Percentiles rank a stretch among this genome's conserved stretches.
Conservation (phyloP, 1,284 basidiomycete genomes). For the Polyporus tsugae region DNA sequence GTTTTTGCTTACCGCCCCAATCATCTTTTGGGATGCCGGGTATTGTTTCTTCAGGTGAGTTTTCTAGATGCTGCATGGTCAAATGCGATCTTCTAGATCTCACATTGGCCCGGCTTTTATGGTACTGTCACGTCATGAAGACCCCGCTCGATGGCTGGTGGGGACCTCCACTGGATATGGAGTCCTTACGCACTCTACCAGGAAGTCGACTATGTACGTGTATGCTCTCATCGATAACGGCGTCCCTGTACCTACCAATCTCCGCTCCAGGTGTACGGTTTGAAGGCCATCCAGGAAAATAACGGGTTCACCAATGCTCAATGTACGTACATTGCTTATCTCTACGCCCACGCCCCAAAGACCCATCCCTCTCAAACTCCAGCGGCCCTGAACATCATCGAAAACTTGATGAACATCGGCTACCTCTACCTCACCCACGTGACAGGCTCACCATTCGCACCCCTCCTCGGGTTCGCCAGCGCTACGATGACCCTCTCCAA, state of each 20-base stretch:
- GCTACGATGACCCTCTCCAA: slow-evolving; percentile 85
- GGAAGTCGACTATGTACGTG: slow-evolving; percentile 68
- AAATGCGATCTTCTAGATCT: not conserved
- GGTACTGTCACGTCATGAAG: slow-evolving; percentile 40
- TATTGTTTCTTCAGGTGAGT: slow-evolving; percentile 78
- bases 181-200: slow-evolving; percentile 82
- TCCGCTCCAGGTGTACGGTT: slow-evolving; percentile 71
- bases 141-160: slow-evolving; percentile 75
- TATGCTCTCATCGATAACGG: not conserved
- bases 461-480: slow-evolving; percentile 79
- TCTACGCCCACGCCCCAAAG: not conserved
- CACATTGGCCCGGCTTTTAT: not conserved
- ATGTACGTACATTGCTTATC: slow-evolving; percentile 53
- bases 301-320: slow-evolving; percentile 92
- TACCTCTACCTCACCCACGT: slow-evolving; percentile 83
- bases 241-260: not conserved
- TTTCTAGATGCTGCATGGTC: not conserved
- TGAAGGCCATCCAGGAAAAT: slow-evolving; percentile 64
- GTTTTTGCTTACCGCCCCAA: slow-evolving; percentile 66
- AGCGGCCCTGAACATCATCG: slow-evolving; percentile 86
- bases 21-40: slow-evolving; percentile 73
- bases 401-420: slow-evolving; percentile 76
- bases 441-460: slow-evolving; percentile 63
- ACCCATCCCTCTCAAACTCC: slow-evolving; percentile 15
- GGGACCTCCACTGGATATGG: slow-evolving; percentile 92